Evolutionary conservation across 805 yeast genomes (phyloP).

Genomic region (Isabelozyma heimii): DNA sequence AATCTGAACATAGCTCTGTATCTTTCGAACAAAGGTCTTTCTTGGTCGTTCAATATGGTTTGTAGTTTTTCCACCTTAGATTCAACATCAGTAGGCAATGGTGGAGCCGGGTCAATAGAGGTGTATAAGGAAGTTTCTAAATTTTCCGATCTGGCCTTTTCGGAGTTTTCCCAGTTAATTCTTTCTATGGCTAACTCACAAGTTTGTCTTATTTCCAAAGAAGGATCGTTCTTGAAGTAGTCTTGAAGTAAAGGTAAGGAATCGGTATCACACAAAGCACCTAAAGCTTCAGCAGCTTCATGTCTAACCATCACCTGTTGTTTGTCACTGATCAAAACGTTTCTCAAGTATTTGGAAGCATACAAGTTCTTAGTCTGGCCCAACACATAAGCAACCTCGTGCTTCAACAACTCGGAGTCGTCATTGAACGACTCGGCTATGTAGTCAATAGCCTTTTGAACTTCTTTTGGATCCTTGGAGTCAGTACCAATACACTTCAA

Average conservation of each 20-base stretch:
- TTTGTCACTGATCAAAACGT: slow-evolving; percentile 57
- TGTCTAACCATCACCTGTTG: slow-evolving; percentile 98
- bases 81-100: slow-evolving; percentile 60
- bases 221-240: slow-evolving; percentile 70
- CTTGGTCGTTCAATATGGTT: slow-evolving; percentile 69
- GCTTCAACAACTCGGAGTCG: slow-evolving; percentile 86
- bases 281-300: slow-evolving; percentile 98
- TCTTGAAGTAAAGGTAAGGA: slow-evolving; percentile 65
- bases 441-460: slow-evolving; percentile 69
- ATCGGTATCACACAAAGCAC: slow-evolving; percentile 84
- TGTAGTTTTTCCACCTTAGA: slow-evolving; percentile 67
- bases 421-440: slow-evolving; percentile 83
- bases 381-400: slow-evolving; percentile 94
- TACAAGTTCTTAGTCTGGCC: slow-evolving; percentile 89
- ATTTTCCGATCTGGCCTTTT: slow-evolving; percentile 59
- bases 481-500: slow-evolving; percentile 84
- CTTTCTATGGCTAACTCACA: slow-evolving; percentile 96
- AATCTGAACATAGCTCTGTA: slow-evolving; percentile 98
- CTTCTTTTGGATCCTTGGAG: slow-evolving; percentile 49
- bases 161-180: slow-evolving; percentile 87
- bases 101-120: slow-evolving; percentile 98
- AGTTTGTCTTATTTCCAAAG: slow-evolving; percentile 89
- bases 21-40: slow-evolving; percentile 81
- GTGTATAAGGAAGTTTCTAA: slow-evolving; percentile 76
- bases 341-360: slow-evolving; percentile 74